Conservation (phyloP, 1,284 basidiomycete genomes). For the Moniliella sp. region DNA sequence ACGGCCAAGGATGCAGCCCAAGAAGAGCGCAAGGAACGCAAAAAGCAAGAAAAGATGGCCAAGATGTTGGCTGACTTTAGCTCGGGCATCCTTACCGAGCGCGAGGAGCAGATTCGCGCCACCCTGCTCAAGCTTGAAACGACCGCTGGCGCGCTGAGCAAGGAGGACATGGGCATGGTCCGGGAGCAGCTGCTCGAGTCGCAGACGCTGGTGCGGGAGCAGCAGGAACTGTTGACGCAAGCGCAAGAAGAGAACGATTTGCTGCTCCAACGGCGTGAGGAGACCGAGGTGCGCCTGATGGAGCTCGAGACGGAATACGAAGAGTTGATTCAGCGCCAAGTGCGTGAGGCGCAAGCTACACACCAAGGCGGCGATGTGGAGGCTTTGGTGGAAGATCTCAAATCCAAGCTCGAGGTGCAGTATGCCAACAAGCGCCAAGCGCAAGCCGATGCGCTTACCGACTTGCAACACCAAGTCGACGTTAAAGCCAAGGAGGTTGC, state of each 20-base stretch:
- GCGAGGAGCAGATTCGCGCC: conserved; percentile 69
- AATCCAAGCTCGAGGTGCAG: conserved; percentile 70
- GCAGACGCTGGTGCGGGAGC: conserved; percentile 63
- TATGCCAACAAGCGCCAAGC: conserved; percentile 78
- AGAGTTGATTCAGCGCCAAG: conserved; percentile 51
- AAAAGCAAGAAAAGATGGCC: conserved; percentile 98
- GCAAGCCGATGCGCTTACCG: conserved; percentile 61
- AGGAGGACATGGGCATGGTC: conserved; percentile 57
- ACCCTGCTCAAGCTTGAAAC: conserved; percentile 58
- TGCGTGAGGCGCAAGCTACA: conserved; percentile 30
- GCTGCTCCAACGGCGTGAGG: conserved; percentile 57
- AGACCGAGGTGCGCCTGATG: conserved; percentile 60
- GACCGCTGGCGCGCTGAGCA: conserved; percentile 32
- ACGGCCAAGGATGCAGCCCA: conserved; percentile 48
- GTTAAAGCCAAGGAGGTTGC: conserved; percentile 64
- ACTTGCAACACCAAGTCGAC: conserved; percentile 77
- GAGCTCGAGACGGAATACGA: conserved; percentile 81
- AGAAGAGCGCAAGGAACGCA: conserved; percentile 83
- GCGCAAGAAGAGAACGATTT: conserved; percentile 80
- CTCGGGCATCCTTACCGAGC: conserved; percentile 62
- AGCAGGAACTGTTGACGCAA: conserved; percentile 66
- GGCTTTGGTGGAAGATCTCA: conserved; percentile 1
- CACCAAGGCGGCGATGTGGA: conserved; percentile 6
- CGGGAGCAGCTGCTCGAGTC: conserved; percentile 71
- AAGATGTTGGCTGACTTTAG: conserved; percentile 94